Evolutionary conservation across 306 rosid genomes (phyloP).

Genomic region (Abrus pulchellus): DNA sequence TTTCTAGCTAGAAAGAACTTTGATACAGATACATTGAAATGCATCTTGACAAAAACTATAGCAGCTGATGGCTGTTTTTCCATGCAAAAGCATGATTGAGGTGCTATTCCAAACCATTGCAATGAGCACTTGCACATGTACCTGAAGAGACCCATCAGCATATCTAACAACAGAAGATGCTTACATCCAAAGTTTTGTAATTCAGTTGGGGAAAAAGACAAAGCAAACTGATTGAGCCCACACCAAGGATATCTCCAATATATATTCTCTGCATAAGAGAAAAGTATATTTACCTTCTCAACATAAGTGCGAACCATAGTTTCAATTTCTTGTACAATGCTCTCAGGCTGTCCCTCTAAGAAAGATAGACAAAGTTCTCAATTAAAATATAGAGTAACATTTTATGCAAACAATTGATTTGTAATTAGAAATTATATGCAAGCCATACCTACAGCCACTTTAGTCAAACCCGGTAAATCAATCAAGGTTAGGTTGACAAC

Average conservation of each 20-base stretch:
- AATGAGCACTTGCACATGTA: not conserved
- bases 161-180: constrained; percentile 10
- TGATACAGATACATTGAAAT: too few relatives aligned
- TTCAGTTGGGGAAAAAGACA: constrained; percentile 11
- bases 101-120: not conserved
- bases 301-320: constrained; percentile 84
- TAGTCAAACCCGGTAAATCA: constrained; percentile 96
- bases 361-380: constrained; percentile 26
- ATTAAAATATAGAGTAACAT: constrained; percentile 26
- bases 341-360: constrained; percentile 97
- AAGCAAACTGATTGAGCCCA: constrained; percentile 4
- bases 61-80: not conserved
- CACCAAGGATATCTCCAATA: not conserved
- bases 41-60: not conserved
- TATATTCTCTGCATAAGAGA: constrained; percentile 8
- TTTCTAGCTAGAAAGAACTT: not conserved
- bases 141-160: not conserved
- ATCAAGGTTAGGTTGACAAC: constrained; percentile 96
- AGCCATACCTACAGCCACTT: constrained; percentile 92
- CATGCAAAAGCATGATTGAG: not conserved
- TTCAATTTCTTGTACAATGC: constrained; percentile 92
- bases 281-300: constrained; percentile 71
- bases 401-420: constrained; percentile 12
- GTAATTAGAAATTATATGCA: constrained; percentile 6
- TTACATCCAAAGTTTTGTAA: constrained; percentile 32